Conservation (phyloP, 495 filamentous ascomycete genomes). For the Lasiosphaeria hispida region DNA sequence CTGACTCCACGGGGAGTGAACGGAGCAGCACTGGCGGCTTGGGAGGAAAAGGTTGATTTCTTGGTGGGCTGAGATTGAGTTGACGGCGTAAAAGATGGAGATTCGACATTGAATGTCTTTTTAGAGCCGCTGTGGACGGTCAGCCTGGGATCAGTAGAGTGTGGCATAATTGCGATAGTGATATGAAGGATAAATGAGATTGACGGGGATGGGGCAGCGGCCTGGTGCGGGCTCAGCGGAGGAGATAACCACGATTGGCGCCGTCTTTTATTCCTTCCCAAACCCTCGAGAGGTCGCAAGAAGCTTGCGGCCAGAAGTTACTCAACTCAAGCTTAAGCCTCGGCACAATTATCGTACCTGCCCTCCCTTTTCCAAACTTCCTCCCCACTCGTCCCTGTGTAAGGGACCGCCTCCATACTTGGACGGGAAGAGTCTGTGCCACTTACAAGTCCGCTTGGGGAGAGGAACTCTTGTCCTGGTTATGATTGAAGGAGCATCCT, state of each 20-base stretch:
- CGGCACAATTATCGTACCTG: too few relatives aligned
- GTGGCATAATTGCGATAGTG: not conserved
- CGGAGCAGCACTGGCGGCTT: conserved; percentile 82
- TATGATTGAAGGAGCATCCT: conserved; percentile 90
- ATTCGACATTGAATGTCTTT: conserved; percentile 91
- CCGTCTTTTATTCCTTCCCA: too few relatives aligned
- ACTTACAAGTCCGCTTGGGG: conserved; percentile 61
- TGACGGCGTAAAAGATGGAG: conserved; percentile 87
- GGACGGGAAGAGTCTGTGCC: conserved; percentile 10
- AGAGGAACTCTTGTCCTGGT: conserved; percentile 57
- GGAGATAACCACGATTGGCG: too few relatives aligned
- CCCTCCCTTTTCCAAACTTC: too few relatives aligned
- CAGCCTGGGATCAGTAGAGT: not conserved
- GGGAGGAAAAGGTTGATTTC: conserved; percentile 72
- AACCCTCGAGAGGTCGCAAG: too few relatives aligned
- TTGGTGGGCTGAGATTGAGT: conserved; percentile 47
- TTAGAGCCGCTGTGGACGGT: conserved; percentile 48
- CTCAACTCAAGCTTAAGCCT: too few relatives aligned
- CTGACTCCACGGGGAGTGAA: conserved; percentile 69
- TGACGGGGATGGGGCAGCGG: too few relatives aligned
- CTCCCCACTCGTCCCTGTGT: too few relatives aligned
- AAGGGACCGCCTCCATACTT: too few relatives aligned
- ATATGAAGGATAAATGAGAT: too few relatives aligned
- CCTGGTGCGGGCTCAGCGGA: too few relatives aligned
- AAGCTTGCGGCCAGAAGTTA: too few relatives aligned